These are phyloP conservation scores for Elaeis oleifera DNA, from an alignment of 202 grass and related monocot species.

Conservation along the genomic window DNA sequence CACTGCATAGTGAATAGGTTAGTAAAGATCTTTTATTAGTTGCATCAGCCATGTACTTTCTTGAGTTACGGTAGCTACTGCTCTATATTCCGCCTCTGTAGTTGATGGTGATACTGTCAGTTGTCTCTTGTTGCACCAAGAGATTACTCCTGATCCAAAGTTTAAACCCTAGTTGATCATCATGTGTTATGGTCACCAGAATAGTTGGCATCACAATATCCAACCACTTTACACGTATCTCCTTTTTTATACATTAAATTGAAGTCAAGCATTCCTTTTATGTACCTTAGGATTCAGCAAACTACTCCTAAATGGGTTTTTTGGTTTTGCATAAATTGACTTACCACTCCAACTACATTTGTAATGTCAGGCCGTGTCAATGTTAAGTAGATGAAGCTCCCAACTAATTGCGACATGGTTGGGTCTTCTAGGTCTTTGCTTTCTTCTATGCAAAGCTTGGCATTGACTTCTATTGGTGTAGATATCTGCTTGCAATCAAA, in stretches of 20 bases:
- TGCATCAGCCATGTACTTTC: constrained; percentile 6
- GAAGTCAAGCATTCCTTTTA: constrained; percentile 10
- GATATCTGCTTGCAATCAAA: too few species aligned
- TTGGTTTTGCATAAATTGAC: background rate
- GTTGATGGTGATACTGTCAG: background rate
- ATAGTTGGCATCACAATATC: constrained; percentile 4
- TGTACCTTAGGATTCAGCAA: background rate
- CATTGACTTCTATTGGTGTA: too few species aligned
- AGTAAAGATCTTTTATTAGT: constrained; percentile 9
- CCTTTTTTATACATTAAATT: background rate
- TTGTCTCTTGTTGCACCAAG: constrained; percentile 7
- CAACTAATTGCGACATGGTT: too few species aligned
- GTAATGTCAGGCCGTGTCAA: too few species aligned
- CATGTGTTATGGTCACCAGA: background rate
- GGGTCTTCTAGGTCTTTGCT: too few species aligned
- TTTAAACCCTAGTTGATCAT: background rate
- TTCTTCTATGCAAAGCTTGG: too few species aligned
- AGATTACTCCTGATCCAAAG: background rate
- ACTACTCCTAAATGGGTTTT: background rate
- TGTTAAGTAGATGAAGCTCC: too few species aligned
- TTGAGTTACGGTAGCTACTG: background rate
- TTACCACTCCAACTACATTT: too few species aligned
- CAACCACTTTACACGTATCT: background rate
- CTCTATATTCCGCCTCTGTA: constrained; percentile 7
- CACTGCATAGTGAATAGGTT: background rate